Evolutionary conservation across 345 rosid genomes (phyloP), one percentile per base, ranked within the genome.

Genomic region (Jatropha curcas): DNA sequence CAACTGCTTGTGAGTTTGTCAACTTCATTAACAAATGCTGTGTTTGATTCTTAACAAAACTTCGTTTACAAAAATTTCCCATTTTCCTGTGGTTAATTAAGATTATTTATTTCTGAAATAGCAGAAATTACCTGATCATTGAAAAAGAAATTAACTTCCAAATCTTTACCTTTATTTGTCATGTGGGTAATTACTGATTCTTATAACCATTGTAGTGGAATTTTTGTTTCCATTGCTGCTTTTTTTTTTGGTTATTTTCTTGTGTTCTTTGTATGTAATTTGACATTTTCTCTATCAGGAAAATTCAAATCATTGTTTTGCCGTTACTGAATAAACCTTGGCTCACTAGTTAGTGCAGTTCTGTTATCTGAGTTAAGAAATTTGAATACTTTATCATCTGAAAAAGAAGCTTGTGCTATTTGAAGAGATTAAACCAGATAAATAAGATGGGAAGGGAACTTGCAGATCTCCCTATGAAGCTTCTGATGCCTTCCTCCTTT

Each of bases 401-500:
- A 45, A 2, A 45, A 14, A 52, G 11, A 52, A 20, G 8, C 20
- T 0, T 53, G 25, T 53, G 24, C 22, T 22, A 5, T n/a, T 6
- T 67, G 28, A 5, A 37, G 37, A 37, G 43, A 17, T 41, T 30
- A 31, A 22, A 60, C 43, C 66, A 57, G 60, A n/a, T 5, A 17
- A 48, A 45, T 48, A 63, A 72, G 57, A 80, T 72, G 83, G 71
- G 67, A 56, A 14, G 61, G 30, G 27, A 7, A 4, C 60, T 76
- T 43, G 4, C 25, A n/a, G 80, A 80, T 57, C 71, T 71, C 17
- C 74, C 77, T 17, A 61, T 72, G 71, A 67, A 72, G 77, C 67
- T 80, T 30, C 67, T 76, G 17, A 68, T 64, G 73, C 74, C 78
- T 11, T 58, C 78, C 56, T 37, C 74, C 19, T 39, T 24, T 24